phyloP scores from a whole-genome alignment of 768 basidiomycete genomes.

The Pisolithus marmoratus region DNA sequence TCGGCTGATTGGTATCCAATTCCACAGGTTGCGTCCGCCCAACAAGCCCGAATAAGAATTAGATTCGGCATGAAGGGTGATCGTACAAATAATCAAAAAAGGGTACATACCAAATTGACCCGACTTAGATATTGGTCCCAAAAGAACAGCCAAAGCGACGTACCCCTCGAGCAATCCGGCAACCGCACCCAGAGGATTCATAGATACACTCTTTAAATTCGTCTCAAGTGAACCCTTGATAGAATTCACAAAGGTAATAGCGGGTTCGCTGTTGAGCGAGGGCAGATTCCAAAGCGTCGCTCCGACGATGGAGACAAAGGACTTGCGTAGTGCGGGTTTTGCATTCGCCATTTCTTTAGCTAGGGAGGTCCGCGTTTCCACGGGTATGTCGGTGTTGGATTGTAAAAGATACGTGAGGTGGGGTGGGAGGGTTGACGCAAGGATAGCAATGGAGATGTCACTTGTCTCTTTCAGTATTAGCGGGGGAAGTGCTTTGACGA shows the following conservation, averaged over 20 bases:
- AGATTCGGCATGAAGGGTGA: constrained; percentile 3
- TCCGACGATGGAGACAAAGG: constrained; percentile 62
- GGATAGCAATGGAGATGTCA: constrained; percentile 52
- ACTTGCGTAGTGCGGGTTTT: constrained; percentile 57
- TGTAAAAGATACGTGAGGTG: constrained; percentile 58
- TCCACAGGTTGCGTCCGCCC: too few species aligned
- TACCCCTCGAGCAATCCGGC: constrained; percentile 83
- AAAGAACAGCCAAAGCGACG: constrained; percentile 60
- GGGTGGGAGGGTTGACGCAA: constrained; percentile 49
- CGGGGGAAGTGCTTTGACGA: constrained; percentile 34
- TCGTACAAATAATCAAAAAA: constrained; percentile 5
- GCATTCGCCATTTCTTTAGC: constrained; percentile 65
- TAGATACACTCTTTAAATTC: constrained; percentile 58
- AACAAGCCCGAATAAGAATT: constrained; percentile 5
- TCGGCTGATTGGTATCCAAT: constrained; percentile 32
- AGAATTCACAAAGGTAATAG: constrained; percentile 45
- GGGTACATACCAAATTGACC: constrained; percentile 47
- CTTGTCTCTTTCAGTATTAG: constrained; percentile 72
- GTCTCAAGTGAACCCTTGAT: constrained; percentile 62
- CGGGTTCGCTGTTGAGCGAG: constrained; percentile 35
- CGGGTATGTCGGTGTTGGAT: constrained; percentile 34
- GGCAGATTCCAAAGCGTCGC: constrained; percentile 46
- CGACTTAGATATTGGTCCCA: constrained; percentile 52
- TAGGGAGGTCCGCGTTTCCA: constrained; percentile 44
- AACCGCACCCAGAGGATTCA: constrained; percentile 52